Percentiles rank a stretch among this genome's conserved stretches.
These are phyloP conservation scores for Antrodiella citrinella DNA, from an alignment of 768 basidiomycete species.

Conservation along the genomic window DNA sequence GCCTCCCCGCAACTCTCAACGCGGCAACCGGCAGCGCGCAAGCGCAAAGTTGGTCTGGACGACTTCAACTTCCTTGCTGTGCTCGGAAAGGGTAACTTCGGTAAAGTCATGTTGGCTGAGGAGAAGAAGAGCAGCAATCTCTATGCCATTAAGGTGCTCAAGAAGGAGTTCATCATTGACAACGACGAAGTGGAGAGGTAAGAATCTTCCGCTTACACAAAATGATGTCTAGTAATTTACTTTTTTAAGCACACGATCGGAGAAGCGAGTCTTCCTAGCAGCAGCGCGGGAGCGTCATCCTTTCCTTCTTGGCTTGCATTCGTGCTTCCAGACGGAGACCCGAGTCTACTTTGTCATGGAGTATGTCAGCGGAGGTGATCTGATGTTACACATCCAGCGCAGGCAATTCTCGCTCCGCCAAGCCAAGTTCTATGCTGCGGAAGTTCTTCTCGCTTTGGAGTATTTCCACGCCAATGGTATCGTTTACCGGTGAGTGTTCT, in stretches of 20 bases:
- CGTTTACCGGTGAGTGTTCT: conserved; percentile 74
- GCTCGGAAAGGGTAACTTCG: conserved; percentile 98
- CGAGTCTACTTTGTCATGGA: conserved; percentile 99
- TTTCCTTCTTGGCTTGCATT: conserved; percentile 92
- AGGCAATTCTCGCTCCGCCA: conserved; percentile 98
- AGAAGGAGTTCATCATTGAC: conserved; percentile 99
- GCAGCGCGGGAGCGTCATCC: conserved; percentile 97
- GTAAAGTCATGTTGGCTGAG: conserved; percentile 99
- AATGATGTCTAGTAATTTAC: too few relatives aligned
- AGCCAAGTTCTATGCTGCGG: conserved; percentile 98
- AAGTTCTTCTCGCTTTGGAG: conserved; percentile 91
- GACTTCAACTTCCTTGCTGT: conserved; percentile 99
- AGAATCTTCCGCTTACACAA: too few relatives aligned
- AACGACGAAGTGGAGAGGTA: conserved; percentile 99
- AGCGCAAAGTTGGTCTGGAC: conserved; percentile 90
- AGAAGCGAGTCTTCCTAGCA: conserved; percentile 96
- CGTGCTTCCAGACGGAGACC: conserved; percentile 99
- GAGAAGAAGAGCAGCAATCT: conserved; percentile 87
- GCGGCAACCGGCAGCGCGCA: conserved; percentile 37
- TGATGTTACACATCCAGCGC: conserved; percentile 99
- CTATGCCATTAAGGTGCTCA: conserved; percentile 99
- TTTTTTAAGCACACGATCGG: conserved; percentile 79
- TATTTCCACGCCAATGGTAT: conserved; percentile 99
- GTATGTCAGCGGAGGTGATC: conserved; percentile 96
- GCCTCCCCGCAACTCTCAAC: conserved; percentile 28